Conservation (phyloP, 345 rosid genomes). For the Euphorbia lathyris region DNA sequence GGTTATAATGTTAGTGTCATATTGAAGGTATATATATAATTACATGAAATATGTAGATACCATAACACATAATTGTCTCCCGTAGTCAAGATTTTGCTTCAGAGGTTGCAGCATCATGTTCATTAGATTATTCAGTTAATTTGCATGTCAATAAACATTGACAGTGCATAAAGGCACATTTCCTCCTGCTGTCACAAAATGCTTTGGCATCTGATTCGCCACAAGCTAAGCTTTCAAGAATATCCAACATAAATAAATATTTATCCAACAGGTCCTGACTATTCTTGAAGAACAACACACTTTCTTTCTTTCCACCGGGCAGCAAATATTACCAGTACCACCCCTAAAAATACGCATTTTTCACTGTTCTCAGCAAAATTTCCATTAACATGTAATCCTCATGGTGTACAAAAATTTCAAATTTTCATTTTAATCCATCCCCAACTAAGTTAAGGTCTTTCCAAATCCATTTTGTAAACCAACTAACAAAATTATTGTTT, state of each 20-base stretch:
- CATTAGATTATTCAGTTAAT: not conserved
- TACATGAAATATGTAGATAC: too few species aligned
- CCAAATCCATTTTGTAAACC: not conserved
- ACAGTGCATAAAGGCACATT: not conserved
- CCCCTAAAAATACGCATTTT: not conserved
- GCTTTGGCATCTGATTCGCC: not conserved
- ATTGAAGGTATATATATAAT: too few species aligned
- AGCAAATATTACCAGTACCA: not conserved
- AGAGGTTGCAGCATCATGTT: not conserved
- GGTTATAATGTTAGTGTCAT: too few species aligned
- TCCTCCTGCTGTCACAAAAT: not conserved
- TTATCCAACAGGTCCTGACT: not conserved
- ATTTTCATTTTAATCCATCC: constrained; percentile 12
- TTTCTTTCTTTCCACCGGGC: not conserved
- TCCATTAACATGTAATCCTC: not conserved
- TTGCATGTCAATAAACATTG: not conserved
- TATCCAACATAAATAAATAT: not conserved
- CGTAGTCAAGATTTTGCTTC: too few species aligned
- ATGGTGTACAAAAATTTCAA: not conserved
- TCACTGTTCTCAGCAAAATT: not conserved
- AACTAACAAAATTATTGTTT: constrained; percentile 50
- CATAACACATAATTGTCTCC: too few species aligned
- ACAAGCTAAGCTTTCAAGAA: not conserved
- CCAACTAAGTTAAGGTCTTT: not conserved
- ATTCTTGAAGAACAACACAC: not conserved